Evolutionary conservation across 2,329 filamentous ascomycete genomes (phyloP).

Genomic region (Penicillium griseofulvum): DNA sequence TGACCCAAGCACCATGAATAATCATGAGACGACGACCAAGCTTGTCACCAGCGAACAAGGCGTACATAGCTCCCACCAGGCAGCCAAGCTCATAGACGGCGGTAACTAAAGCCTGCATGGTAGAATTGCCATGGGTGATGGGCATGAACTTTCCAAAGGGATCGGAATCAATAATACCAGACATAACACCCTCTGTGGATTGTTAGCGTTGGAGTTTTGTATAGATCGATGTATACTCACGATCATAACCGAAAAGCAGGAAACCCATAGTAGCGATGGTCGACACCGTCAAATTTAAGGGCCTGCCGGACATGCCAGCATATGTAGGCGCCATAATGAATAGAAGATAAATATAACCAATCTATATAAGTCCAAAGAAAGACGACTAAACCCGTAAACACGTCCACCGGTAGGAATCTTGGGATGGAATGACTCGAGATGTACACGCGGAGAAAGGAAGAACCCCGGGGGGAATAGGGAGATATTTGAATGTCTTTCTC

Average conservation of each 20-base stretch:
- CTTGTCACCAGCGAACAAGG: conserved; percentile 35
- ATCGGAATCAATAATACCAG: conserved; percentile 37
- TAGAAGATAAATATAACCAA: neutral
- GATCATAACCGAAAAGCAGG: conserved; percentile 60
- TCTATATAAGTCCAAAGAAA: conserved; percentile 1
- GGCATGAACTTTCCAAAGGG: conserved; percentile 37
- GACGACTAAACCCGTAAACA: conserved; percentile 2
- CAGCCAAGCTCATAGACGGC: conserved; percentile 37
- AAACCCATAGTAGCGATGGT: conserved; percentile 64
- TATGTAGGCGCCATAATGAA: conserved; percentile 53
- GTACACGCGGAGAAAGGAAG: conserved; percentile 14
- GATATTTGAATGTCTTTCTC: conserved; percentile 30
- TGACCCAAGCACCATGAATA: conserved; percentile 57
- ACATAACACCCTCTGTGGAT: conserved; percentile 38
- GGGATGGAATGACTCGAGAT: conserved; percentile 3
- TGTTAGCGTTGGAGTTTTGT: neutral
- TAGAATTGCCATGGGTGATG: conserved; percentile 38
- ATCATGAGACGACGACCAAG: conserved; percentile 47
- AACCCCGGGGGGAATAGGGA: conserved; percentile 18
- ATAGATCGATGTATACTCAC: conserved; percentile 28
- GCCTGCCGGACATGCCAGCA: conserved; percentile 59
- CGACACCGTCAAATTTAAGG: conserved; percentile 57
- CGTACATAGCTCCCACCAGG: conserved; percentile 39
- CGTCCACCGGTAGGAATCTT: neutral
- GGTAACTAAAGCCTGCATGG: conserved; percentile 35